Evolutionary conservation across 2,329 filamentous ascomycete genomes (phyloP), one percentile per base, ranked within the genome.

Genomic region (Colletotrichum tropicicola): DNA sequence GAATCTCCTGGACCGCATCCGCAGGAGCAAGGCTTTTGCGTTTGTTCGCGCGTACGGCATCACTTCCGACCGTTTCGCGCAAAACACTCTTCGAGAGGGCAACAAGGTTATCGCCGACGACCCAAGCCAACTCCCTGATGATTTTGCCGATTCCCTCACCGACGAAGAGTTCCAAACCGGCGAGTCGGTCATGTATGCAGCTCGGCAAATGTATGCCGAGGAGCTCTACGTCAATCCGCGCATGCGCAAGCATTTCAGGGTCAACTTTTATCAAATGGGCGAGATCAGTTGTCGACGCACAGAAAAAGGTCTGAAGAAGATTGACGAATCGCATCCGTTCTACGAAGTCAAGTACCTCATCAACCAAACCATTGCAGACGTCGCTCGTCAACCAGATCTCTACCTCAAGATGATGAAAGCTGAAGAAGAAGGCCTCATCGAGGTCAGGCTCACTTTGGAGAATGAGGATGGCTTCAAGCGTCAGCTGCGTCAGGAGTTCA

Each of bases 381-480:
- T 98, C 64, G 91, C 93, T 3, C 88, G 89, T 55, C 90, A 92
- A 56, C 96, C 96, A 1, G 94, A 98, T 69, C 83, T 97, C 25
- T 99, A 96, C 75, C 82, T 99, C 59, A 95, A 97, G 79, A 99
- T 99, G 96, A 89, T 98, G 77, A 97, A 94, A 76, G 96, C 96
- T 2, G 96, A 99, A 77, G 92, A 96, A 72, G 96, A 99, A 75
- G 94, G 95, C 3, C 83, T 99, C 1, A 87, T 99, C 13, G 93
- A 97, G 64, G 92, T 99, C 58, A 90, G 88, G 70, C 87, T 98
- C 17, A 87, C 87, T 13, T 86, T 98, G 75, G 89, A 93, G 71
- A 89, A 91, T 59, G 90, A 92, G 70, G 87, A 90, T 6, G 87
- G 91, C 32, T 94, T 97, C 81, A 89, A 89, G 62, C 87, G 89